These are phyloP conservation scores for Talaromyces albobiverticillius DNA, from an alignment of 2,329 filamentous ascomycete species.

Conservation along the genomic window DNA sequence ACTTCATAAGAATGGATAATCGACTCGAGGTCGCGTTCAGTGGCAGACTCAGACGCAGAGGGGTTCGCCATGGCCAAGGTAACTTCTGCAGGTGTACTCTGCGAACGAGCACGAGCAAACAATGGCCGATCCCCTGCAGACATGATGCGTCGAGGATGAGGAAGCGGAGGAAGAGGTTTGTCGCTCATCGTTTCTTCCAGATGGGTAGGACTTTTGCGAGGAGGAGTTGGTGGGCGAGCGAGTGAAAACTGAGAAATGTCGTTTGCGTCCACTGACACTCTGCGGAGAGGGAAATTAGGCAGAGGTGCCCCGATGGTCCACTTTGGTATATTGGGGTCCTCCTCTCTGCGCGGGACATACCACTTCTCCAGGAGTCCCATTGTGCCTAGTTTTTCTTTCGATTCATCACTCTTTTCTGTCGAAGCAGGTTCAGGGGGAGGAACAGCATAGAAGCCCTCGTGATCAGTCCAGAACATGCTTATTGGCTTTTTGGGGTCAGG, in stretches of 20 bases:
- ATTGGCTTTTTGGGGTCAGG: conserved; percentile 7
- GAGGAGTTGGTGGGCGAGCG: conserved; percentile 11
- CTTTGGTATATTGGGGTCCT: not conserved
- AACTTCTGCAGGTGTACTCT: not conserved
- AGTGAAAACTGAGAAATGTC: conserved; percentile 9
- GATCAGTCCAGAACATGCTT: conserved; percentile 11
- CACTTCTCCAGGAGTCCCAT: conserved; percentile 5
- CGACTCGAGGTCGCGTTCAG: not conserved
- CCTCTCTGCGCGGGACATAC: conserved; percentile 3
- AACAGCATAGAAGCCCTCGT: conserved; percentile 3
- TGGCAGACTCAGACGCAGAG: not conserved
- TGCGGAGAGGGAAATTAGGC: conserved; percentile 4
- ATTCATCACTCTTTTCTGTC: not conserved
- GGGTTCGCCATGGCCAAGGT: not conserved
- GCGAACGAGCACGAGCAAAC: not conserved
- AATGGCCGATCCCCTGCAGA: not conserved
- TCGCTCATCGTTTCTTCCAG: conserved; percentile 4
- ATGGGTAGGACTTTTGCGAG: conserved; percentile 1
- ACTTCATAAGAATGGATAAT: not conserved
- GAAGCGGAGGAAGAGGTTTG: conserved; percentile 8
- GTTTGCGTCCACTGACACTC: conserved; percentile 1
- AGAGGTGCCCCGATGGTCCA: conserved; percentile 9
- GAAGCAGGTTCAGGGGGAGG: not conserved
- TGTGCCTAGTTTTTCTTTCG: not conserved
- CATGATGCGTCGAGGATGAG: conserved; percentile 3